phyloP scores from a whole-genome alignment of 2,329 filamentous ascomycete species.

The Lachnellula subtilissima region DNA sequence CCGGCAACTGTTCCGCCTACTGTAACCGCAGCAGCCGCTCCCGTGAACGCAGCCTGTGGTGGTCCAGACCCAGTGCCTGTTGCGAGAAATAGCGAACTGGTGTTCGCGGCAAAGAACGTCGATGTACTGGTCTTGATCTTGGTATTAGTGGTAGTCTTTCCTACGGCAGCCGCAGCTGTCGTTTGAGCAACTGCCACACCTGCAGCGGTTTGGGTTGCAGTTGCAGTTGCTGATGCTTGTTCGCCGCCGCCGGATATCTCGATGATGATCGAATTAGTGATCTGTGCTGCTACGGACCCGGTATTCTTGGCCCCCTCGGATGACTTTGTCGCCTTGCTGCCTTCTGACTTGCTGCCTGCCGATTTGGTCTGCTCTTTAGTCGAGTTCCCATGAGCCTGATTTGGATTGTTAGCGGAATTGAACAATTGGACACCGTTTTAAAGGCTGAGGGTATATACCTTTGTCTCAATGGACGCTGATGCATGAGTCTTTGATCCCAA shows the following conservation, averaged over 20 bases:
- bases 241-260: background rate
- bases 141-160: background rate
- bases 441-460: background rate
- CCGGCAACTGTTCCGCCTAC: background rate
- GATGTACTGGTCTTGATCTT: background rate
- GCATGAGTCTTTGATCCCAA: background rate
- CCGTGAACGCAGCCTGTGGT: background rate
- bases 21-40: background rate
- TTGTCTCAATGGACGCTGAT: background rate
- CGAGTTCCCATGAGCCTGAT: background rate
- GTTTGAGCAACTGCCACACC: background rate
- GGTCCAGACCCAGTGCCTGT: slow-evolving; percentile 1
- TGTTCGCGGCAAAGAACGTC: background rate
- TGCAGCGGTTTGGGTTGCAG: background rate
- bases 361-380: background rate
- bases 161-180: background rate
- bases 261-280: background rate
- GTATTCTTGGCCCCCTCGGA: background rate
- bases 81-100: background rate
- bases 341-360: background rate
- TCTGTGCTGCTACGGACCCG: background rate
- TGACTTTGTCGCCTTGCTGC: background rate
- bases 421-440: no score
- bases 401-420: background rate
- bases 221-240: background rate